Base-by-base conservation (phyloP, 179 eudicot genomes). In the Silene vulgaris region DNA sequence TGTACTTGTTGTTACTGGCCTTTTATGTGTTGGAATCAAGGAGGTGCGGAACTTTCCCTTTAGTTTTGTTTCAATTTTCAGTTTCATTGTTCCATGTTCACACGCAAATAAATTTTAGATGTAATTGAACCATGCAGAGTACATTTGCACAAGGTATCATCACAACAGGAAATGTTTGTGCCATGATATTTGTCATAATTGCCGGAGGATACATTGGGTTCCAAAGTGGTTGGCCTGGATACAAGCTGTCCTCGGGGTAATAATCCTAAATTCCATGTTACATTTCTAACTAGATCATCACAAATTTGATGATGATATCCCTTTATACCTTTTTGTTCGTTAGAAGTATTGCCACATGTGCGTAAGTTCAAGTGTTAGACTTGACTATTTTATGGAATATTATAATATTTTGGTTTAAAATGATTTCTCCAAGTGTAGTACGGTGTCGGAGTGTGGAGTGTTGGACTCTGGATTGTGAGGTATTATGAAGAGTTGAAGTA, bases 161-260 rank as follows among this genome's bases (percentile, higher is more conserved):
- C 74, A 94, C 98, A 54, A 68, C 80, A 52, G 91, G 86, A 74
- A 91, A 94, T 84, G 86, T 92, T n/a, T 94, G 92, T 79, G 98
- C 94, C 75, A 87, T 94, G 98, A 65, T 87, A 67, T 94, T 94
- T 77, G 87, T 94, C 81, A 91, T 92, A 29, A 71, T 86, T 78
- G 97, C 91, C 67, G 98, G 98, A 65, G 97, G 89, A 71, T 94
- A 91, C 82, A 76, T 94, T 60, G 96, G 96, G 14, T 90, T 88
- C 80, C 86, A 88, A 81, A 88, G 73, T 74, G 98, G 96, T 78
- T 94, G 98, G 98, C 80, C 92, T 74, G 98, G 98, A 82, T 93
- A 91, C 80, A 84, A 94, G 76, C 87, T 90, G 84, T 80, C 96
- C 54, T 66, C 80, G 23, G 98, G 97, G 98, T 94, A 88, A 85